These are phyloP conservation scores for Zygotorulaspora chibaensis DNA, from an alignment of 805 yeast species.

Conservation along the genomic window DNA sequence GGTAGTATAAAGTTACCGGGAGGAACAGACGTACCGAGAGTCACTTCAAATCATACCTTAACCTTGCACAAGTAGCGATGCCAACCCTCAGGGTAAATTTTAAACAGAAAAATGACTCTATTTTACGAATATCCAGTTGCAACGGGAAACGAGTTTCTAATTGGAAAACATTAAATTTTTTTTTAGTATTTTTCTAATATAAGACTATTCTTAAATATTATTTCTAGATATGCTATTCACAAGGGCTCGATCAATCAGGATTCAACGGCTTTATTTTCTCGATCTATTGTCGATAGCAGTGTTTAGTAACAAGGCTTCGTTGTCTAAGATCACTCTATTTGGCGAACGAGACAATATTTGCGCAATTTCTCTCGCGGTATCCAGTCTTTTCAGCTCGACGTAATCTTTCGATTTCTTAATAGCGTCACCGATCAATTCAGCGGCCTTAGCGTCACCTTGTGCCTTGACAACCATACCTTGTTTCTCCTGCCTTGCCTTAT, in stretches of 20 bases:
- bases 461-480: conserved; percentile 96
- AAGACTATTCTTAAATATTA: neutral
- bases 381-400: conserved; percentile 93
- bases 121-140: too few species aligned
- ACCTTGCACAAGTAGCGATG: too few species aligned
- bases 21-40: too few species aligned
- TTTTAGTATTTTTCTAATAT: neutral
- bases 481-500: conserved; percentile 95
- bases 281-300: conserved; percentile 75
- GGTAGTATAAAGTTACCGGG: neutral
- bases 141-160: neutral
- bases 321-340: conserved; percentile 85
- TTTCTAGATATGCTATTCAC: conserved; percentile 6
- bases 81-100: too few species aligned
- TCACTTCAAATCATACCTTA: too few species aligned
- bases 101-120: too few species aligned
- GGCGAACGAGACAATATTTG: conserved; percentile 79
- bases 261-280: conserved; percentile 20
- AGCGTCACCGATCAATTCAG: conserved; percentile 98
- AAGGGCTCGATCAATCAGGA: neutral
- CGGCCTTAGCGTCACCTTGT: conserved; percentile 97
- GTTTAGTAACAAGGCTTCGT: conserved; percentile 85
- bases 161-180: neutral
- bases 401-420: conserved; percentile 94
- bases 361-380: conserved; percentile 96